These are phyloP conservation scores for Sclerotinia nivalis DNA, from an alignment of 2,329 filamentous ascomycete species.

Conservation along the genomic window DNA sequence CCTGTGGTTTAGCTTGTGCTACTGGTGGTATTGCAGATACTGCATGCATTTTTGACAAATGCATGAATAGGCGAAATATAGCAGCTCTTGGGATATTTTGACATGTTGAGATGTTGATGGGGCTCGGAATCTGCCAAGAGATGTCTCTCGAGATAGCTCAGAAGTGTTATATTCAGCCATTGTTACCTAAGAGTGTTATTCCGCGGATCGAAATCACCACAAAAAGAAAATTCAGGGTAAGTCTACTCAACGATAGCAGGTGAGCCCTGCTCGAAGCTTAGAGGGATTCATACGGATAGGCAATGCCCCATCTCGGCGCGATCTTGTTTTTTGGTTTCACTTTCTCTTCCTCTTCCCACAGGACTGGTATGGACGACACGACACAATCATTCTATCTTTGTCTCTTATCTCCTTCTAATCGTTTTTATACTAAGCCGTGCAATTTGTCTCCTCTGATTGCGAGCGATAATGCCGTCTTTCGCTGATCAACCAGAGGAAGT, in stretches of 20 bases:
- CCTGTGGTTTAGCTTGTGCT: background rate
- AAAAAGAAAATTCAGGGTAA: background rate
- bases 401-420: background rate
- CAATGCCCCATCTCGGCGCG: no score
- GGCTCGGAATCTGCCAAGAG: background rate
- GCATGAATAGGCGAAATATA: background rate
- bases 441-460: background rate
- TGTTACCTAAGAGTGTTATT: background rate
- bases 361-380: no score
- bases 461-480: background rate
- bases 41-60: background rate
- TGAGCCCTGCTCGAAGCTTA: background rate
- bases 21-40: background rate
- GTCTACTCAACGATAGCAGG: background rate
- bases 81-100: background rate
- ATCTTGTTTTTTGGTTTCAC: background rate
- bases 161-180: background rate
- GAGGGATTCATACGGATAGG: background rate
- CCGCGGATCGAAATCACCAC: background rate
- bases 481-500: slow-evolving; percentile 10
- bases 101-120: background rate
- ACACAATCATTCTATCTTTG: background rate
- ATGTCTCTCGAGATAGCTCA: background rate
- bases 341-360: background rate
- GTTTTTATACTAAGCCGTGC: background rate